Percentiles rank a stretch among this genome's conserved stretches.
phyloP scores from a whole-genome alignment of 495 filamentous ascomycete genomes.

The Pyronema domesticum region DNA sequence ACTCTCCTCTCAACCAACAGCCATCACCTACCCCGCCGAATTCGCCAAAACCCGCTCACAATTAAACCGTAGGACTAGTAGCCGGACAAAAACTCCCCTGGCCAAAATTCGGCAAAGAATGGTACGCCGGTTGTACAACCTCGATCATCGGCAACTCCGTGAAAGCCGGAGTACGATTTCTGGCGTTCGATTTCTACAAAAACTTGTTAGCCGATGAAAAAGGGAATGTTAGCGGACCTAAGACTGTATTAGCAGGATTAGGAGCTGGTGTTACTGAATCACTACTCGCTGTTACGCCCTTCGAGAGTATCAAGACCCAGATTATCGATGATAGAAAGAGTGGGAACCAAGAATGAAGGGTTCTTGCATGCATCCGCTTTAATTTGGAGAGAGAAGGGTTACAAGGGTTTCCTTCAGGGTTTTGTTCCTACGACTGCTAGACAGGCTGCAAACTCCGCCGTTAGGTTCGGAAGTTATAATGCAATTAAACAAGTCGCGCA shows the following conservation, averaged over 20 bases:
- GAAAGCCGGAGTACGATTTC: slow-evolving; percentile 91
- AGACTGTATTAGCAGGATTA: slow-evolving; percentile 84
- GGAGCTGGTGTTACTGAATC: slow-evolving; percentile 90
- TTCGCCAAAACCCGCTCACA: slow-evolving; percentile 94
- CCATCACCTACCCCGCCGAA: slow-evolving; percentile 95
- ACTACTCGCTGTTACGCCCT: slow-evolving; percentile 82
- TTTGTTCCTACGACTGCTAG: slow-evolving; percentile 87
- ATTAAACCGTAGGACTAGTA: slow-evolving; percentile 64
- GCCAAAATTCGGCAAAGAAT: slow-evolving; percentile 79
- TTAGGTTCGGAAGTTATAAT: slow-evolving; percentile 77
- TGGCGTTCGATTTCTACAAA: slow-evolving; percentile 90
- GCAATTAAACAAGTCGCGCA: slow-evolving; percentile 79
- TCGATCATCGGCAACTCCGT: slow-evolving; percentile 90
- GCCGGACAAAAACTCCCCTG: slow-evolving; percentile 78
- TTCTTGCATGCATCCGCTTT: slow-evolving; percentile 80
- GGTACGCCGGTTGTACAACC: slow-evolving; percentile 97
- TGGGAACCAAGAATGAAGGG: slow-evolving; percentile 57
- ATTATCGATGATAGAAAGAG: slow-evolving; percentile 91
- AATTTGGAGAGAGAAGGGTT: slow-evolving; percentile 69
- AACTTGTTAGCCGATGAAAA: slow-evolving; percentile 60
- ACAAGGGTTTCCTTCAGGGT: slow-evolving; percentile 89
- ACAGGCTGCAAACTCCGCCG: slow-evolving; percentile 86
- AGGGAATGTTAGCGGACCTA: slow-evolving; percentile 77
- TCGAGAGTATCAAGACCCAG: slow-evolving; percentile 95
- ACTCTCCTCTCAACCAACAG: slow-evolving; percentile 27